Conservation (phyloP, 106 monocot genomes). For the Phalaenopsis equestris region DNA sequence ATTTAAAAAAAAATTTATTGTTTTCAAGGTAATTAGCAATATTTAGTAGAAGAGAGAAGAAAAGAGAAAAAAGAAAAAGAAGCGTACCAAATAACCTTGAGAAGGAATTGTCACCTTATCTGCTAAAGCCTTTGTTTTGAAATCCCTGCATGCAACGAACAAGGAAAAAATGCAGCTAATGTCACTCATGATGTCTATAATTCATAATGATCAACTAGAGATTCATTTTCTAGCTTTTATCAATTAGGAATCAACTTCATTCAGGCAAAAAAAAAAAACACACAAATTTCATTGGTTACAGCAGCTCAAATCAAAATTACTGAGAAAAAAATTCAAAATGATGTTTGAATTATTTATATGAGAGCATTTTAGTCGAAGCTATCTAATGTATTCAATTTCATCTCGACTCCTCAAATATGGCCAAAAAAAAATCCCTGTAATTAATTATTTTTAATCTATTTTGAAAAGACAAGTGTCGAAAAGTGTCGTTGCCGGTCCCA, state of each 20-base stretch:
- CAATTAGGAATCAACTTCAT: neutral
- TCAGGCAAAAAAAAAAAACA: too few relatives aligned
- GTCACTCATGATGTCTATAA: neutral
- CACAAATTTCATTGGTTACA: too few relatives aligned
- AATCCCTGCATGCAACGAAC: neutral
- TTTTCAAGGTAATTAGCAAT: neutral
- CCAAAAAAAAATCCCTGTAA: too few relatives aligned
- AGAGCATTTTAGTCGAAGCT: too few relatives aligned
- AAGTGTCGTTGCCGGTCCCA: too few relatives aligned
- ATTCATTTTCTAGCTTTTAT: neutral
- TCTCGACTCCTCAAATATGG: too few relatives aligned
- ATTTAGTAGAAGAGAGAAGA: neutral
- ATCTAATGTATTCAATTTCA: too few relatives aligned
- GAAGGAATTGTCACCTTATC: neutral
- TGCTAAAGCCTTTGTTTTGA: neutral
- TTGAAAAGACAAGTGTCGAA: too few relatives aligned
- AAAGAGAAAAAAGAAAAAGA: neutral
- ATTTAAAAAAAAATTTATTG: neutral
- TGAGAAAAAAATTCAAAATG: too few relatives aligned
- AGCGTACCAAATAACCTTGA: neutral
- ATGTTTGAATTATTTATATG: too few relatives aligned
- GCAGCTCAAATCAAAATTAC: too few relatives aligned
- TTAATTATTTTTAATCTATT: too few relatives aligned
- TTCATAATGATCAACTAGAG: neutral
- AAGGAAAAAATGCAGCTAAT: neutral